These are phyloP conservation scores for Dryadomyces quercivorus DNA, from an alignment of 2,329 filamentous ascomycete species.

Conservation along the genomic window DNA sequence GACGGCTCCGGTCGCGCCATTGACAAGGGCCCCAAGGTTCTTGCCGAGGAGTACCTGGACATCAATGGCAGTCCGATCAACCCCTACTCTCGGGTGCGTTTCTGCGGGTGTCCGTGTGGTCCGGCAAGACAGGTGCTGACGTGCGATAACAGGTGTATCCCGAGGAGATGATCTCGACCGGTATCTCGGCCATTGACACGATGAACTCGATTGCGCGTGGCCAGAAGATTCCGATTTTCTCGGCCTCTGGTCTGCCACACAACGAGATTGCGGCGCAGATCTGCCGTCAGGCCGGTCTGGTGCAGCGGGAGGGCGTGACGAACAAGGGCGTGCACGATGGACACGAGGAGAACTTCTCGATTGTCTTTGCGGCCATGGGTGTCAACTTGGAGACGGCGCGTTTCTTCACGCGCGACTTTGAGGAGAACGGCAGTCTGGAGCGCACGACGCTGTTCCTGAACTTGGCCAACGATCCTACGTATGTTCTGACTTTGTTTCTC, in stretches of 20 bases:
- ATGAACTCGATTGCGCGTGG: constrained; percentile 98
- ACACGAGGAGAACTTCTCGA: constrained; percentile 98
- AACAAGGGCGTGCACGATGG: constrained; percentile 94
- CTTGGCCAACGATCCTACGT: constrained; percentile 98
- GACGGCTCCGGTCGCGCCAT: constrained; percentile 96
- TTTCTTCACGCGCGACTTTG: constrained; percentile 97
- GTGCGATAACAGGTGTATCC: constrained; percentile 68
- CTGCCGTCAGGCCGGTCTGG: constrained; percentile 89
- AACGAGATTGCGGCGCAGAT: constrained; percentile 99
- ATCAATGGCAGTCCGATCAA: constrained; percentile 99
- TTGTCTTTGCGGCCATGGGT: constrained; percentile 99
- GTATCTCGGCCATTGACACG: constrained; percentile 97
- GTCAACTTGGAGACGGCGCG: constrained; percentile 98
- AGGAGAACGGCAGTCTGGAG: constrained; percentile 98
- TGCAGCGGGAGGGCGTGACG: constrained; percentile 62
- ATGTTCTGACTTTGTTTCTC: constrained; percentile 21
- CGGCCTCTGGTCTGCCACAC: constrained; percentile 91
- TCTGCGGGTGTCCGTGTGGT: too few species aligned
- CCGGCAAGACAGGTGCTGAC: background rate
- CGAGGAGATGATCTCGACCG: constrained; percentile 99
- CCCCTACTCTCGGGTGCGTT: constrained; percentile 79
- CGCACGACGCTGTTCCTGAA: constrained; percentile 96
- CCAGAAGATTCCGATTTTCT: constrained; percentile 99
- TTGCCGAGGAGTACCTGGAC: constrained; percentile 95
- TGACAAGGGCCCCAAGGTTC: constrained; percentile 96